Base-by-base conservation (phyloP, 768 basidiomycete genomes). In the Serendipita vermifera region DNA sequence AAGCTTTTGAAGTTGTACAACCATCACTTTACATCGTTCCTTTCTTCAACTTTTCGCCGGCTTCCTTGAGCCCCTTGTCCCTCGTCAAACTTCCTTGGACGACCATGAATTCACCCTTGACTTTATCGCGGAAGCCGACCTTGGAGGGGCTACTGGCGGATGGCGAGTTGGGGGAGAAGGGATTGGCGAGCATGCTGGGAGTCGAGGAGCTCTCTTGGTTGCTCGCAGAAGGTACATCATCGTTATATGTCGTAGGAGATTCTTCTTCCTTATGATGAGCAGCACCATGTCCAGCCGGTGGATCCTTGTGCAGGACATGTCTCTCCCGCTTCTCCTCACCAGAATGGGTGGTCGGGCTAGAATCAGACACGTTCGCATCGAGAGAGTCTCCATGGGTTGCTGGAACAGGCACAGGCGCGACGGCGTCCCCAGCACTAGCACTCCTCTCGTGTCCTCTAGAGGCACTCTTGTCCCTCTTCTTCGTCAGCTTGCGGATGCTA, bases 401-500 rank as follows among this genome's bases (percentile, higher is more conserved):
- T 29, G 46, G 20, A 7, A 31, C 22, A 15, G n/a, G 22, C 7
- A 15, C 29, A 7, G n/a, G 11, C 9, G 27, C 24, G 26, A 9
- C 22, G 27, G 46, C n/a, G 7, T 51, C 20, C n/a, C 32, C 46
- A 9, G 22, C 46, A 26, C 46, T 51, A 31, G 6, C 20, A 9
- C n/a, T 29, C 7, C 46, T 20, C 9, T 20, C 24, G 46, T 51
- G 46, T n/a, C 46, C 46, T 29, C n/a, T 51, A n/a, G 22, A 26
- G 22, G 7, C 27, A 29, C 46, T 51, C n/a, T 29, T 20, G 31
- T 51, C 46, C 7, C 46, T 7, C 46, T 51, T 51, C 46, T 51
- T 51, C 15, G 46, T 51, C 46, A 51, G 22, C 46, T 51, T 51
- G 11, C 46, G 46, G n/a, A 51, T 51, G 22, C 46, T n/a, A 51